These are phyloP conservation scores for Solanum virginianum DNA, from an alignment of 257 asterid genomes.

Conservation along the genomic window DNA sequence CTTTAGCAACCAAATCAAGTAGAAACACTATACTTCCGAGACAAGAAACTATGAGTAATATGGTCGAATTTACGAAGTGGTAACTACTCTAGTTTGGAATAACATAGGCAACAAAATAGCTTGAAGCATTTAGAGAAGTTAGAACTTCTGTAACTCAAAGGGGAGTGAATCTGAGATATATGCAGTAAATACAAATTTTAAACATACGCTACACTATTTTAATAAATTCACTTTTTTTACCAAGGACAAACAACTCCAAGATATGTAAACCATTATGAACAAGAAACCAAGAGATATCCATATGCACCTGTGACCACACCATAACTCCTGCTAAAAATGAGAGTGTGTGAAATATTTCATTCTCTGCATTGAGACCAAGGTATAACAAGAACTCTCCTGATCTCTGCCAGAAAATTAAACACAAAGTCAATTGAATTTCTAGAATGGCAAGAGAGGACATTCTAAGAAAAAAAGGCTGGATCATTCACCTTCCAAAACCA, in stretches of 20 bases:
- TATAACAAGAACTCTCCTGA: slow-evolving; percentile 58
- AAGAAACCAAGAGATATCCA: neutral
- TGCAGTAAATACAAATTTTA: neutral
- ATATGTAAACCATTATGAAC: neutral
- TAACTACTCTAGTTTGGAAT: neutral
- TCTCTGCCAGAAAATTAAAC: slow-evolving; percentile 29
- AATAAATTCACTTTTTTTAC: neutral
- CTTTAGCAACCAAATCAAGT: neutral
- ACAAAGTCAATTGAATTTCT: neutral
- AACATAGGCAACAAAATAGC: neutral
- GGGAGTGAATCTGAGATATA: neutral
- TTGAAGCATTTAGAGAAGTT: neutral
- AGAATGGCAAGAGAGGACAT: neutral
- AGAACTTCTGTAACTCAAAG: neutral
- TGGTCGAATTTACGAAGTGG: neutral
- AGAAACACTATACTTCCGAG: neutral
- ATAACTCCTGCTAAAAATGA: slow-evolving; percentile 85
- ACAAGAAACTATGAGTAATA: neutral
- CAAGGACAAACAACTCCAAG: neutral
- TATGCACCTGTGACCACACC: slow-evolving; percentile 89
- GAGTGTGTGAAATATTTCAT: slow-evolving; percentile 77
- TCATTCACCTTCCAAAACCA: slow-evolving; percentile 94
- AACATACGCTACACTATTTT: neutral
- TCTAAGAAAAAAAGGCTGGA: neutral
- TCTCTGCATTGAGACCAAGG: slow-evolving; percentile 62